phyloP scores from a whole-genome alignment of 2,329 filamentous ascomycete genomes.

The Biscogniauxia sp. region DNA sequence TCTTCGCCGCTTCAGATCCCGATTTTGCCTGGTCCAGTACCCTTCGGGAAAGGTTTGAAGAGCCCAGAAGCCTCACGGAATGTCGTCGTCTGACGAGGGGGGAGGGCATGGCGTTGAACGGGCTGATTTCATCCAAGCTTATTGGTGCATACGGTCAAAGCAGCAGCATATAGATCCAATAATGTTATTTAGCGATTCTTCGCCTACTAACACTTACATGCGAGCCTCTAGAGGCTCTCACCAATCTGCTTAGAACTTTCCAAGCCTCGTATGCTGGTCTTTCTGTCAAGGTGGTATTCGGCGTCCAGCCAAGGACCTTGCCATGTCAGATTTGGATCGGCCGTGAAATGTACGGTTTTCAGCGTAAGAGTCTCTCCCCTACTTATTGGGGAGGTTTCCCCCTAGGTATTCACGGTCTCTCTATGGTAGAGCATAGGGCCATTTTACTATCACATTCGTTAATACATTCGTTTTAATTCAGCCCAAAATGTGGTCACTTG shows the following conservation, averaged over 20 bases:
- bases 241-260: not conserved
- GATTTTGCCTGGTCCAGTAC: not conserved
- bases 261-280: not conserved
- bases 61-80: not conserved
- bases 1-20: not conserved
- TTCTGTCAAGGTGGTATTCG: not conserved
- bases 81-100: not conserved
- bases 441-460: constrained; percentile 13
- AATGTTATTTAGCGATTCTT: not conserved
- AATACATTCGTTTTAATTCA: not conserved
- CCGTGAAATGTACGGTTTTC: not conserved
- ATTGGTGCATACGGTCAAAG: not conserved
- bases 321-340: not conserved
- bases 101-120: not conserved
- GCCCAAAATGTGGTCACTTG: constrained; percentile 10
- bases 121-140: not conserved
- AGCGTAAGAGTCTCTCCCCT: not conserved
- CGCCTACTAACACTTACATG: not conserved
- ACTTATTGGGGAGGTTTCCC: not conserved
- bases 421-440: constrained; percentile 9
- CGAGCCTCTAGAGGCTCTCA: not conserved
- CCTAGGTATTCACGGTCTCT: not conserved
- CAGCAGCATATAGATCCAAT: not conserved
- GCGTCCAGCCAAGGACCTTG: not conserved
- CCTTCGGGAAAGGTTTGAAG: not conserved